Conservation (phyloP, 208 protist genomes). For the Wallacemonas sp. region DNA sequence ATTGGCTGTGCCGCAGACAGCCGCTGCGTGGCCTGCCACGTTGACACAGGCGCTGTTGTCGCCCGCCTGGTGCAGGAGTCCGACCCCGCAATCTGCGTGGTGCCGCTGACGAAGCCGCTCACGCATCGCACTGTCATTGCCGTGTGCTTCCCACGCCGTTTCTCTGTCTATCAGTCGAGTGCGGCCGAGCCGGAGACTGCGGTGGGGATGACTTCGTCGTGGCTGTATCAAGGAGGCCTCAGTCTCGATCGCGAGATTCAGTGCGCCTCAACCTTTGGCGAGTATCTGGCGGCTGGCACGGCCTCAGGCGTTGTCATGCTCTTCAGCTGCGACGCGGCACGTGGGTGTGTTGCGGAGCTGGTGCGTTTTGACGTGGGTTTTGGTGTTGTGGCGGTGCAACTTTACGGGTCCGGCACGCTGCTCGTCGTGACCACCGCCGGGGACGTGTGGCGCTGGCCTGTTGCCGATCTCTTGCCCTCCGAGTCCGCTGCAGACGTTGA, state of each 20-base stretch:
- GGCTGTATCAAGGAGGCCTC: constrained; percentile 25
- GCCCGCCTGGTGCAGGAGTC: constrained; percentile 35
- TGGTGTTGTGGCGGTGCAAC: constrained; percentile 64
- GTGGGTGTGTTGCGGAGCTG: constrained; percentile 39
- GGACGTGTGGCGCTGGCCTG: constrained; percentile 85
- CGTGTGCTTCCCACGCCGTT: constrained; percentile 31
- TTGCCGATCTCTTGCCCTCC: constrained; percentile 52
- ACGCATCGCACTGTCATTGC: constrained; percentile 18
- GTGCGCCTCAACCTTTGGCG: constrained; percentile 58
- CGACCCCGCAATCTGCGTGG: constrained; percentile 30
- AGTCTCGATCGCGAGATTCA: constrained; percentile 34
- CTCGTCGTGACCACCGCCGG: constrained; percentile 73
- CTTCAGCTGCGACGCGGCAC: constrained; percentile 32
- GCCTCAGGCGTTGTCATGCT: constrained; percentile 74
- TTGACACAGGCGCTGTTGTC: constrained; percentile 46
- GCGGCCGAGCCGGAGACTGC: not conserved
- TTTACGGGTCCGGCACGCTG: constrained; percentile 55
- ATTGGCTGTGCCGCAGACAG: constrained; percentile 69
- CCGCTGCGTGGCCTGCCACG: constrained; percentile 39
- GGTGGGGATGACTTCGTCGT: not conserved
- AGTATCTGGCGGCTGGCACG: constrained; percentile 62
- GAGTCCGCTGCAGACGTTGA: not conserved
- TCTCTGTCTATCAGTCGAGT: constrained; percentile 33
- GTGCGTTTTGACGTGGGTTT: constrained; percentile 86
- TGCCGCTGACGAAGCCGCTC: constrained; percentile 21